Conservation (phyloP, 2,329 filamentous ascomycete species). For the Cercospora citrullina region DNA sequence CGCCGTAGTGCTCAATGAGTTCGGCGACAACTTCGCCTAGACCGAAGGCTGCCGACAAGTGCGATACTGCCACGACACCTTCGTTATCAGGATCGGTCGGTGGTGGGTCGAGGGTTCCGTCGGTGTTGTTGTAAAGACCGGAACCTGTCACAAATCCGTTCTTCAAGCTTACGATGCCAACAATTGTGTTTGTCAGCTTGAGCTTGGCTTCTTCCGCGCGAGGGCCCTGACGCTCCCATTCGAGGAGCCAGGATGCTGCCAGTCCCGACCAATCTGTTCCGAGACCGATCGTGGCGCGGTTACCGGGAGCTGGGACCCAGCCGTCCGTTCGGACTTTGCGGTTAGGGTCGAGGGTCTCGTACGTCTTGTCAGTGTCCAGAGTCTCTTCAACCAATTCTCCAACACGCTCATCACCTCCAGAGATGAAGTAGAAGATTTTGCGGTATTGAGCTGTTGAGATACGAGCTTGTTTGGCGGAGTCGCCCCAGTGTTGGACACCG, state of each 20-base stretch:
- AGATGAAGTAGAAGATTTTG: constrained; percentile 58
- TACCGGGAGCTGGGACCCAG: constrained; percentile 49
- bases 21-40: constrained; percentile 60
- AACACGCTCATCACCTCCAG: constrained; percentile 57
- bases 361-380: constrained; percentile 56
- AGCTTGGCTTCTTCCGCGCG: constrained; percentile 54
- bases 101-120: constrained; percentile 54
- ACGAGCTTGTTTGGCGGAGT: constrained; percentile 63
- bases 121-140: constrained; percentile 54
- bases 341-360: constrained; percentile 56
- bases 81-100: constrained; percentile 54
- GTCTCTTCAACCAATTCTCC: constrained; percentile 56
- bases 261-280: constrained; percentile 62
- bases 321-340: constrained; percentile 60
- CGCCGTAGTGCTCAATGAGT: constrained; percentile 52
- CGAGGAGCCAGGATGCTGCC: constrained; percentile 59
- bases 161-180: constrained; percentile 56
- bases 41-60: constrained; percentile 61
- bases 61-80: constrained; percentile 55
- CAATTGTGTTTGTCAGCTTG: constrained; percentile 53
- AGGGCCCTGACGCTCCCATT: constrained; percentile 59
- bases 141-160: constrained; percentile 61
- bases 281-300: constrained; percentile 52
- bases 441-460: constrained; percentile 61
- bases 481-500: constrained; percentile 62